Evolutionary conservation across 2,329 filamentous ascomycete genomes (phyloP), one percentile per base, ranked within the genome.

Genomic region (Elsinoe perseae): DNA sequence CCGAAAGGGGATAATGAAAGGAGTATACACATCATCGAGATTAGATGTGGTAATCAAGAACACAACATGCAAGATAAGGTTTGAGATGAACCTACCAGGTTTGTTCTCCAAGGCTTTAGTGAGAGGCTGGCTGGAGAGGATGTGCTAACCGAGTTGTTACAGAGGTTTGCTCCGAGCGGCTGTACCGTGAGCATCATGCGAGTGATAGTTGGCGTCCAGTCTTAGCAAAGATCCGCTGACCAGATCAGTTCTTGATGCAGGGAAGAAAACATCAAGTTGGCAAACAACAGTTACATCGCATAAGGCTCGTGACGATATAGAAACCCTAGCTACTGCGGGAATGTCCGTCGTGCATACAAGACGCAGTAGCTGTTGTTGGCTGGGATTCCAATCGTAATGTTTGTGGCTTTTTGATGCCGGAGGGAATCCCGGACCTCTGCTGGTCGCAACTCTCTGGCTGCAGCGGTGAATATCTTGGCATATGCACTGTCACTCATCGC

Each of bases 31-130:
- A 25, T 25, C 3, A 27, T 23, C 8, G n/a, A 34, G 14, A 10
- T 28, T 16, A 34, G 44, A 50, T 32, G 4, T 38, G 48, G 16
- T 10, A 16, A 21, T 28, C 7, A 14, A 16, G 28, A 8, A 36
- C 25, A 20, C 32, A 32, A 10, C 28, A 52, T 52, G 48, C 48
- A 52, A 52, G 48, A 38, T 52, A 18, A 38, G 10, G 48, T 38
- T 52, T 38, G 28, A 25, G 30, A 52, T 28, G 23, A 16, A 52
- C 48, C 48, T 38, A 52, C 48, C 28, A 52, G 20, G 21, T 52
- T 52, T 23, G 48, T 52, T 25, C 48, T 34, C 48, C 48, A 52
- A 25, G 48, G 48, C 48, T 52, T 52, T 38, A 52, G 20, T 34
- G 48, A 18, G 25, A 25, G 20, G 16, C 30, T 34, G 10, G 48